A percentile compares a stretch with the other conserved stretches of the same genome.
phyloP scores from a whole-genome alignment of 2,329 filamentous ascomycete species.

The Aspergillus puulaauensis region DNA sequence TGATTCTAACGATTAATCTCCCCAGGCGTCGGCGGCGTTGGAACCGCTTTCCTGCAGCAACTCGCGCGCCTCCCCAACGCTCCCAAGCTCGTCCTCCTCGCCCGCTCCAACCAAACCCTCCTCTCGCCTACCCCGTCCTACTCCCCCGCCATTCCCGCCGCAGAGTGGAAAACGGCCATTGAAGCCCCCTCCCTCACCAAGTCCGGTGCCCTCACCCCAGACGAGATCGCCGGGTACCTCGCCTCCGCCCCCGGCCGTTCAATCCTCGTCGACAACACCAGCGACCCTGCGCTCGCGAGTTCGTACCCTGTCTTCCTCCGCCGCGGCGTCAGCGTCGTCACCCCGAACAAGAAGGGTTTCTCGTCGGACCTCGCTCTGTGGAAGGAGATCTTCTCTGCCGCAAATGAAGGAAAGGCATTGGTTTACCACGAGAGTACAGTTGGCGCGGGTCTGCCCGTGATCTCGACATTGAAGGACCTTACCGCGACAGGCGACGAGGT shows the following conservation, averaged over 20 bases:
- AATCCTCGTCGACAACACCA: constrained; percentile 93
- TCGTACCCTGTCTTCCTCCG: constrained; percentile 78
- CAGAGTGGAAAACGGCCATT: constrained; percentile 56
- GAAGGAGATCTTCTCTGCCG: constrained; percentile 79
- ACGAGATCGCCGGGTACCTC: constrained; percentile 76
- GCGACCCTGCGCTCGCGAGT: constrained; percentile 79
- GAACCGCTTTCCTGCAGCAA: constrained; percentile 85
- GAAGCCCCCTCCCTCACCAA: constrained; percentile 61
- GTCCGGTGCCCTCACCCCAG: constrained; percentile 54
- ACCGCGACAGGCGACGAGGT: constrained; percentile 90
- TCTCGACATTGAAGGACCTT: constrained; percentile 92
- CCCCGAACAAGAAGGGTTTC: constrained; percentile 98
- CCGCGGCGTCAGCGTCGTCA: constrained; percentile 85
- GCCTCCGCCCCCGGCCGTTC: constrained; percentile 73
- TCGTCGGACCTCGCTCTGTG: constrained; percentile 77
- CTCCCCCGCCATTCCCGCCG: constrained; percentile 61
- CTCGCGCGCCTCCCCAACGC: constrained; percentile 68
- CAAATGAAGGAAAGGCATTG: constrained; percentile 64
- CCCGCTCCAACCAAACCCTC: constrained; percentile 80
- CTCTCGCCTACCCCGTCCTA: constrained; percentile 69
- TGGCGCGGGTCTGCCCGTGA: constrained; percentile 87
- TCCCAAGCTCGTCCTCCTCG: constrained; percentile 78
- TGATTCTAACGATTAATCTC: neutral
- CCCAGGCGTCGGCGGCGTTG: constrained; percentile 85
- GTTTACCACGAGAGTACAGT: constrained; percentile 96